Base-by-base conservation (phyloP, 768 basidiomycete genomes). In the Lactifluus piperatus region DNA sequence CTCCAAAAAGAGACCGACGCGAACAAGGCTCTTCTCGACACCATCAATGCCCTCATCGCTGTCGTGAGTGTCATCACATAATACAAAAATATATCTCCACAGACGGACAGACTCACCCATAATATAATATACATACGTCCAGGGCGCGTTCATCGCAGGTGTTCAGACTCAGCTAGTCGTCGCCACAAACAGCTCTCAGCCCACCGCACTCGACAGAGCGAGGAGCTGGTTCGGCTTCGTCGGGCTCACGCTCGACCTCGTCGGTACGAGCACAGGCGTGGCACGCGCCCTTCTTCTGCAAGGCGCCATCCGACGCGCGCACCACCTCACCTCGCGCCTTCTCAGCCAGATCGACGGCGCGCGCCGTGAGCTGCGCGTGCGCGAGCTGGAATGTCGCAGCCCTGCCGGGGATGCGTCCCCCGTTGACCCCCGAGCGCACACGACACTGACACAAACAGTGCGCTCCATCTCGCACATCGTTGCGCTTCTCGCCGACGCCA, bases 61-160 rank as follows among this genome's bases (percentile, higher is more conserved):
- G 60, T 60, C 30, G 56, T 60, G 47, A 34, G 52, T 60, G 10
- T 20, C 24, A 11, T 26, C 11, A 18, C 16, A 39, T 39, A n/a
- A 39, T 39, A 6, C 37, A 7, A 4, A 18, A 39, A 39, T 13
- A 27, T 22, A 20, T 22, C 48, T 5, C n/a, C 9, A 10, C 46
- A 6, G 8, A 11, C 4, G 1, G 41, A 9, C 36, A n/a, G n/a
- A n/a, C 30, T 36, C 32, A 36, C 22, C 26, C 22, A 44, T 16
- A 41, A 9, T 18, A 39, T 18, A 4, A 41, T 20, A 41, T 9
- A 20, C 22, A 5, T 18, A 14, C 6, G 5, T 18, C 16, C 27
- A 64, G 63, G 63, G 45, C 20, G 63, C 63, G 9, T 64, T 64
- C 63, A 58, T 64, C 18, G 63, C 63, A 10, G 64, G 64, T 3